Conservation (phyloP, 78 protist genomes). For the Dictyostelium discoideum region dicty_2.7 NC_007091.3:757001-757500, state of each 20-base stretch:
- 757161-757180: conserved; percentile 61
- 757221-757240: conserved; percentile 67
- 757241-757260: conserved; percentile 54
- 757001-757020: not conserved
- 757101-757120: conserved; percentile 67
- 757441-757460: too few relatives aligned
- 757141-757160: conserved; percentile 63
- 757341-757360: not conserved
- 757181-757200: conserved; percentile 30
- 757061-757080: conserved; percentile 32
- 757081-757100: conserved; percentile 46
- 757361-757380: too few relatives aligned
- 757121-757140: conserved; percentile 69
- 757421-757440: too few relatives aligned
- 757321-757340: not conserved
- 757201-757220: conserved; percentile 49
- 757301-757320: not conserved
- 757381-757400: too few relatives aligned
- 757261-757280: conserved; percentile 43
- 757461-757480: too few relatives aligned
- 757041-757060: conserved; percentile 10
- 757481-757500: too few relatives aligned
- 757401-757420: too few relatives aligned
- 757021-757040: not conserved
- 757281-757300: conserved; percentile 36